phyloP scores from a whole-genome alignment of 2,329 filamentous ascomycete genomes.

The Colletotrichum sp. region DNA sequence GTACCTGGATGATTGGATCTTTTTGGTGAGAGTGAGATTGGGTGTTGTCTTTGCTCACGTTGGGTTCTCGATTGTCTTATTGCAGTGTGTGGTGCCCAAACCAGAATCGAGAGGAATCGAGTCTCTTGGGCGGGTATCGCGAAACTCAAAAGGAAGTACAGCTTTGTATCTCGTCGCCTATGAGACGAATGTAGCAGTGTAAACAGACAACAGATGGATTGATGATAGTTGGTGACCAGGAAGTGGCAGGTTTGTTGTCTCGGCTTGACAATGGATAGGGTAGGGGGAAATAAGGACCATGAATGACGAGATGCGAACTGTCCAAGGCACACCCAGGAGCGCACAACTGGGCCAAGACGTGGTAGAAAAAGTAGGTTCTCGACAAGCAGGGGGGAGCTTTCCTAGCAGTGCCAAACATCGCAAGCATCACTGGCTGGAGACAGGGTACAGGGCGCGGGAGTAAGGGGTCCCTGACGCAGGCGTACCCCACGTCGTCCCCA shows the following conservation, averaged over 20 bases:
- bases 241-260: slow-evolving; percentile 15
- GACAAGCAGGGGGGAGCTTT: slow-evolving; percentile 17
- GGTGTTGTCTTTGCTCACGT: not conserved
- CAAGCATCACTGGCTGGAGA: slow-evolving; percentile 15
- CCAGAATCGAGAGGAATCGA: slow-evolving; percentile 4
- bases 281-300: slow-evolving; percentile 4
- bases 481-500: slow-evolving; percentile 21
- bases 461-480: slow-evolving; percentile 20
- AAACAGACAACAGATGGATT: slow-evolving; percentile 8
- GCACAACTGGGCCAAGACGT: slow-evolving; percentile 1
- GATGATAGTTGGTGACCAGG: not conserved
- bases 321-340: slow-evolving; percentile 1
- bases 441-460: slow-evolving; percentile 17
- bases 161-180: slow-evolving; percentile 19
- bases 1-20: not conserved
- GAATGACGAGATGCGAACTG: slow-evolving; percentile 5
- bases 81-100: slow-evolving; percentile 16
- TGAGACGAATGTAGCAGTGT: slow-evolving; percentile 11
- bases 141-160: slow-evolving; percentile 15
- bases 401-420: slow-evolving; percentile 10
- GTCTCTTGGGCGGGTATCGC: slow-evolving; percentile 22
- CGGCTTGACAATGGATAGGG: slow-evolving; percentile 6
- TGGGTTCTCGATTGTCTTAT: not conserved
- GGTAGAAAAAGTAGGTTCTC: slow-evolving; percentile 10
- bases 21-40: not conserved